Evolutionary conservation across 2,329 filamentous ascomycete genomes (phyloP), one percentile per base, ranked within the genome.

Genomic region (Cercospora canescens): DNA sequence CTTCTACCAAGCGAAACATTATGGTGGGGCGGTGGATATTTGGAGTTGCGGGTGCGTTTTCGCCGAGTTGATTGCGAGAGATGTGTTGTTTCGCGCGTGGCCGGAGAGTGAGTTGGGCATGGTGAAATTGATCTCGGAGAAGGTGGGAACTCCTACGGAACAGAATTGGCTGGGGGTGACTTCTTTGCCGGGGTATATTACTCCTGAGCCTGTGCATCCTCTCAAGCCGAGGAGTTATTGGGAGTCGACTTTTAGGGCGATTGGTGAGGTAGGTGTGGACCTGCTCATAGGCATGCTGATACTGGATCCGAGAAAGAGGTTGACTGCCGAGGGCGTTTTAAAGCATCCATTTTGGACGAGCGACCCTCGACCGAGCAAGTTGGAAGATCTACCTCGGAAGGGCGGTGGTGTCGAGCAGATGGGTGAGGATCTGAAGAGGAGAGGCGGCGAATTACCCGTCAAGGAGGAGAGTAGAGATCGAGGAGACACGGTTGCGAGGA

Each of bases 1-100:
- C 24, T 88, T 98, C 69, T 97, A 94, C 76, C 93, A 94, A 65
- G 93, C 93, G 2, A 87, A 88, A 65, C 92, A 95, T 80, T 99
- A 99, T 81, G 89, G 89, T 50, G 93, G 93, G 26, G 91, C 90
- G 6, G 95, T 97, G 21, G 95, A 99, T 77, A 85, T 99, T 66
- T 99, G 95, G 94, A 94, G 91, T 56, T 91, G 96, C 63, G 95
- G 93, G 57, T 89, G 92, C 76, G 93, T 99, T 11, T 95, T 99
- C 73, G 94, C 94, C 32, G 95, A 99, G 80, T 86, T 99, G 60
- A 84, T 97, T 64, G 84, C 94, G 66, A 88, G 95, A 60, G 87
- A 89, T 4, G 93, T 94, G 0, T 96, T 93, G 75, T 86, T 98
- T 64, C 67, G 71, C 12, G 76, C 75, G 1, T 89, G 92, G 0